These are phyloP conservation scores for Adansonia grandidieri DNA, from an alignment of 441 rosid species.

Conservation along the genomic window DNA sequence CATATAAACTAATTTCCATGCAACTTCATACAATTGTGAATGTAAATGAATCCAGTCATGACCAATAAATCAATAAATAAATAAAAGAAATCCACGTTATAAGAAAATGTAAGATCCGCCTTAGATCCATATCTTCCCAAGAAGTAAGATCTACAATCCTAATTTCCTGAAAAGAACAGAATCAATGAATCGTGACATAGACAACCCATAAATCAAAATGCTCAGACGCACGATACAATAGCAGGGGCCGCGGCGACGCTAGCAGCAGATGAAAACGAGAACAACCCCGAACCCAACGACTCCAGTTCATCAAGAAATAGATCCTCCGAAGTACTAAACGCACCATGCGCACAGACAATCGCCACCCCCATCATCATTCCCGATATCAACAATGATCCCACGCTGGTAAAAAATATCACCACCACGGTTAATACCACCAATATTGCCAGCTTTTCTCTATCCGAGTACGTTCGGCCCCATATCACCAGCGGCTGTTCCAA, in stretches of 20 bases:
- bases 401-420: slow-evolving; percentile 56
- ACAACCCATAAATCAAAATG: background rate
- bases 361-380: slow-evolving; percentile 44
- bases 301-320: slow-evolving; percentile 62
- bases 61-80: too few species aligned
- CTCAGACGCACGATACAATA: slow-evolving; percentile 43
- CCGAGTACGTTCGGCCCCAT: slow-evolving; percentile 53
- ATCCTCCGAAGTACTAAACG: slow-evolving; percentile 59
- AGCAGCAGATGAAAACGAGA: slow-evolving; percentile 49
- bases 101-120: background rate
- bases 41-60: too few species aligned
- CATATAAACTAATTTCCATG: too few species aligned
- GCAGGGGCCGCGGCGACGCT: slow-evolving; percentile 34
- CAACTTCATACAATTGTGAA: too few species aligned
- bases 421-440: slow-evolving; percentile 43
- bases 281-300: slow-evolving; percentile 43
- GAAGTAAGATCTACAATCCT: background rate
- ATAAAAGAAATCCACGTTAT: background rate
- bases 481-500: slow-evolving; percentile 54
- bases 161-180: background rate
- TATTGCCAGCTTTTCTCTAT: slow-evolving; percentile 50
- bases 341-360: slow-evolving; percentile 50
- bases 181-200: background rate
- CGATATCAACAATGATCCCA: slow-evolving; percentile 53
- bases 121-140: background rate